A percentile compares a stretch with the other conserved stretches of the same genome.
Conservation (phyloP, 176 grass and related monocot species). For the maize (Zea mays) region Zm-B73-REFERENCE-NAM-5.0 NC_050097.1:88038001-88038500, state of each 20-base stretch:
- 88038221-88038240: background rate
- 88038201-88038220: background rate
- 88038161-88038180: background rate
- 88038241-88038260: too few relatives aligned
- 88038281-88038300: background rate
- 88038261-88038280: background rate
- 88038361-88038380: background rate
- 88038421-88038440: background rate
- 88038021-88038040: too few relatives aligned
- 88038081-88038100: background rate
- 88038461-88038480: background rate
- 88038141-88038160: too few relatives aligned
- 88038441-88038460: background rate
- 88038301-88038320: too few relatives aligned
- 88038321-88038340: background rate
- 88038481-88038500: background rate
- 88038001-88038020: too few relatives aligned
- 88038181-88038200: background rate
- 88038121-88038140: too few relatives aligned
- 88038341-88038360: background rate
- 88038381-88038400: background rate
- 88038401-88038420: background rate
- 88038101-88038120: too few relatives aligned
- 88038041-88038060: too few relatives aligned
- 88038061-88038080: too few relatives aligned